Percentiles rank a stretch among this genome's conserved stretches.
These are phyloP conservation scores for Picochlorum sp. DNA, from an alignment of 139 green algal species.

Conservation along the genomic window DNA sequence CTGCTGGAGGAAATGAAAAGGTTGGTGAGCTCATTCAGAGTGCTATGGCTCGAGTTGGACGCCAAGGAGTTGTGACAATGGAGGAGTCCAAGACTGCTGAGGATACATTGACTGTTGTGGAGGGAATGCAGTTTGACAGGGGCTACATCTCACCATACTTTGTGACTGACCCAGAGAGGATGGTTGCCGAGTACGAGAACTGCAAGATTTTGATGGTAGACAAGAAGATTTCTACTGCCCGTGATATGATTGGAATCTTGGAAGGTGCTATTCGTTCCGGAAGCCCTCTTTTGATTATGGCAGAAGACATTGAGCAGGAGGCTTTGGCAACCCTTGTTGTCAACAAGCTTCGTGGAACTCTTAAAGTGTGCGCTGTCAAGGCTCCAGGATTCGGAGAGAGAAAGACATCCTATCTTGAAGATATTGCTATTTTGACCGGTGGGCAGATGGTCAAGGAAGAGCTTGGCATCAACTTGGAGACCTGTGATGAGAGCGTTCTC, in stretches of 20 bases:
- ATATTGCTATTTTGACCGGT: constrained; percentile 98
- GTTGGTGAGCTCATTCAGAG: constrained; percentile 92
- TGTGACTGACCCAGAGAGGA: constrained; percentile 98
- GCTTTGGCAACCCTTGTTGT: constrained; percentile 97
- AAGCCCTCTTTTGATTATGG: constrained; percentile 96
- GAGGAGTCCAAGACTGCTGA: constrained; percentile 95
- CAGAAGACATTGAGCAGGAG: constrained; percentile 99
- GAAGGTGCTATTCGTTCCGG: constrained; percentile 84
- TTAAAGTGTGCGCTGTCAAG: constrained; percentile 92
- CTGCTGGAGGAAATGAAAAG: constrained; percentile 84
- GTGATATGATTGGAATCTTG: constrained; percentile 92
- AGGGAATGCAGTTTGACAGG: constrained; percentile 99
- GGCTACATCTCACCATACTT: constrained; percentile 99
- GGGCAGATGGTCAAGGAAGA: constrained; percentile 92
- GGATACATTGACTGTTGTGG: constrained; percentile 93
- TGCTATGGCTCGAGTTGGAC: constrained; percentile 87
- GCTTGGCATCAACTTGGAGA: constrained; percentile 89
- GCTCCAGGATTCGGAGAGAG: constrained; percentile 98
- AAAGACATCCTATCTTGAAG: constrained; percentile 96
- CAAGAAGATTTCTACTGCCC: constrained; percentile 97
- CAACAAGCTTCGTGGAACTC: constrained; percentile 96
- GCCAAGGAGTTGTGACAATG: constrained; percentile 95
- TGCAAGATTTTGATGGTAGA: constrained; percentile 94
- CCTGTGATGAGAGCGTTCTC: constrained; percentile 59
- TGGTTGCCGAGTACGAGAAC: constrained; percentile 85